Percentiles rank a stretch among this genome's conserved stretches.
Evolutionary conservation across 2,329 filamentous ascomycete species (phyloP).

Genomic region (Allantophomopsis cytisporea): DNA sequence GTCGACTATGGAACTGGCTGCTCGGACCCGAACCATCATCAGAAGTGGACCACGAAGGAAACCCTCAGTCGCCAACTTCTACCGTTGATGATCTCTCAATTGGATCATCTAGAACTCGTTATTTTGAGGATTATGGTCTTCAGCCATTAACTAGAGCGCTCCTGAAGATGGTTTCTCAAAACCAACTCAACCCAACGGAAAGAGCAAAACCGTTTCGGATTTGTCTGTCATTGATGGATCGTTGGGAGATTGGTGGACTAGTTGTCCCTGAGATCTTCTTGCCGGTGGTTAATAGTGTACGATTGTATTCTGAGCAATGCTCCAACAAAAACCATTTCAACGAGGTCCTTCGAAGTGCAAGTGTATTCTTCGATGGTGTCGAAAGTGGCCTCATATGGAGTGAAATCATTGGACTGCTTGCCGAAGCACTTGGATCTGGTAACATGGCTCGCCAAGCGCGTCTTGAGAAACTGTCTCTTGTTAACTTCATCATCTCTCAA

Average conservation of each 20-base stretch:
- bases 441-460: constrained; percentile 25
- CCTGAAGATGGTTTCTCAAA: constrained; percentile 57
- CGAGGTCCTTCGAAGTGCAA: constrained; percentile 85
- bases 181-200: constrained; percentile 41
- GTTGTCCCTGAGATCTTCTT: constrained; percentile 84
- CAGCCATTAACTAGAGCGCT: constrained; percentile 62
- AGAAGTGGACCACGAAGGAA: constrained; percentile 30
- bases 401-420: constrained; percentile 59
- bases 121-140: constrained; percentile 73
- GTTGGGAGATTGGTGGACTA: constrained; percentile 89
- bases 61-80: constrained; percentile 27
- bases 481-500: constrained; percentile 69
- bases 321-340: constrained; percentile 57
- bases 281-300: constrained; percentile 69
- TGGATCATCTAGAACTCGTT: constrained; percentile 47
- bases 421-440: constrained; percentile 38
- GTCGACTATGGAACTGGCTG: constrained; percentile 92
- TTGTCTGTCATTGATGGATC: constrained; percentile 91
- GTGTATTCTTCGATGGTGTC: constrained; percentile 93
- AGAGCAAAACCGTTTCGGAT: constrained; percentile 79
- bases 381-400: constrained; percentile 90
- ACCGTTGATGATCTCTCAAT: constrained; percentile 13
- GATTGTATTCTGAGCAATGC: constrained; percentile 54
- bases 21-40: constrained; percentile 58
- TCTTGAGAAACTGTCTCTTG: constrained; percentile 53